A percentile compares a stretch with the other conserved stretches of the same genome.
phyloP scores from a whole-genome alignment of 768 basidiomycete species.

The Naematelia aurantialba region DNA sequence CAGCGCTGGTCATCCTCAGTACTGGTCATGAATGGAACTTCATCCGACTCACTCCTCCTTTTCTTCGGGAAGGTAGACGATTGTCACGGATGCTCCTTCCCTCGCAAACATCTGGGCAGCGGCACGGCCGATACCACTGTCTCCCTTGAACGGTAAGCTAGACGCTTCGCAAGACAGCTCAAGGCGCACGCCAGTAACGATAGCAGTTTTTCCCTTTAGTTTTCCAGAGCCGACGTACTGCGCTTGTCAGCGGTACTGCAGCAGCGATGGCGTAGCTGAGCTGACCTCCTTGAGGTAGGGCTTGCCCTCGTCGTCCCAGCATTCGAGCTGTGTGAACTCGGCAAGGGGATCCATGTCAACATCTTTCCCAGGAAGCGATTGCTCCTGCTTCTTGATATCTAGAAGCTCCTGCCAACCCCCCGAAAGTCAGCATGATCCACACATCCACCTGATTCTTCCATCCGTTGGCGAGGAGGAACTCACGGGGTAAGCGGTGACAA shows the following conservation, averaged over 20 bases:
- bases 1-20: constrained; percentile 8
- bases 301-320: constrained; percentile 58
- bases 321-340: constrained; percentile 50
- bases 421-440: neutral
- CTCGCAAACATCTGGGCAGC: constrained; percentile 51
- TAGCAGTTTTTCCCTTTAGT: constrained; percentile 49
- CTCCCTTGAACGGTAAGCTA: constrained; percentile 15
- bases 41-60: constrained; percentile 55
- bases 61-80: constrained; percentile 59
- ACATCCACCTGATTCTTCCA: neutral
- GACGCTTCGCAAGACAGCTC: constrained; percentile 10
- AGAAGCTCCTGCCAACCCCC: constrained; percentile 28
- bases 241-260: neutral
- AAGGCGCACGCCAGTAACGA: constrained; percentile 36
- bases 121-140: constrained; percentile 42
- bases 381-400: constrained; percentile 51
- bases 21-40: neutral
- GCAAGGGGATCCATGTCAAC: constrained; percentile 54
- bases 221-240: constrained; percentile 59
- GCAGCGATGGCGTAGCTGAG: neutral
- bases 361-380: constrained; percentile 57
- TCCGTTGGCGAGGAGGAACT: neutral
- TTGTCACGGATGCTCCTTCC: constrained; percentile 53
- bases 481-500: constrained; percentile 44
- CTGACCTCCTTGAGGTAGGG: constrained; percentile 54